Conservation (phyloP, 306 rosid species). For the Begonia fuchsioides region DNA sequence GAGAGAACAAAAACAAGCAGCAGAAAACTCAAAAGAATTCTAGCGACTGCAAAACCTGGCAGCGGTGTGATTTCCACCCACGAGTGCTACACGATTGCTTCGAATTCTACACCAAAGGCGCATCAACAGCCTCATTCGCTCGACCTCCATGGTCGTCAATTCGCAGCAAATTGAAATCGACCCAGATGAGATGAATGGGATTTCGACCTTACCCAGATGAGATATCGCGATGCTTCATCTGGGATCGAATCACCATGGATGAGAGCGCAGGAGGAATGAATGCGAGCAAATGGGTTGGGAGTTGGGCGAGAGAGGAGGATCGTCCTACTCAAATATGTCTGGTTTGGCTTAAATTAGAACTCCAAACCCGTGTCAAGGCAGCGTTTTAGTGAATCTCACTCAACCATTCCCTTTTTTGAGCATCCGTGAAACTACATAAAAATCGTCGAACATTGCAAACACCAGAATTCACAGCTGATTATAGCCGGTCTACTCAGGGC, state of each 20-base stretch:
- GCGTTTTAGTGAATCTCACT: too few species aligned
- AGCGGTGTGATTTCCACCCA: slow-evolving; percentile 88
- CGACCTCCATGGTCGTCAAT: slow-evolving; percentile 35
- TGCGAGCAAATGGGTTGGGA: not conserved
- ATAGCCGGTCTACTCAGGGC: too few species aligned
- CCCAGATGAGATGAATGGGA: slow-evolving; percentile 26
- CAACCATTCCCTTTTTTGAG: too few species aligned
- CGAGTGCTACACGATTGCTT: slow-evolving; percentile 33
- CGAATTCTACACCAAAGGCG: slow-evolving; percentile 31
- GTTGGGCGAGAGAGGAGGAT: too few species aligned
- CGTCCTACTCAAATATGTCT: too few species aligned
- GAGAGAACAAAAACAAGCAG: not conserved
- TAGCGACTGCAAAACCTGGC: slow-evolving; percentile 83
- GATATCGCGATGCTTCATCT: not conserved
- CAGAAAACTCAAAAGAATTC: not conserved
- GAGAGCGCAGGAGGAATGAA: not conserved
- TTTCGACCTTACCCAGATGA: not conserved
- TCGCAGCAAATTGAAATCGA: not conserved
- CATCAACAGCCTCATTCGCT: slow-evolving; percentile 50
- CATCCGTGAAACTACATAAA: too few species aligned
- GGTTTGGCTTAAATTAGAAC: too few species aligned
- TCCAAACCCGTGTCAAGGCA: too few species aligned
- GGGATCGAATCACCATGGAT: not conserved
- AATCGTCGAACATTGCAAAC: too few species aligned
- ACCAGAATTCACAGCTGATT: too few species aligned